Evolutionary conservation across 441 rosid genomes (phyloP), one percentile per base, ranked within the genome.

Genomic region (Viola pubescens): DNA sequence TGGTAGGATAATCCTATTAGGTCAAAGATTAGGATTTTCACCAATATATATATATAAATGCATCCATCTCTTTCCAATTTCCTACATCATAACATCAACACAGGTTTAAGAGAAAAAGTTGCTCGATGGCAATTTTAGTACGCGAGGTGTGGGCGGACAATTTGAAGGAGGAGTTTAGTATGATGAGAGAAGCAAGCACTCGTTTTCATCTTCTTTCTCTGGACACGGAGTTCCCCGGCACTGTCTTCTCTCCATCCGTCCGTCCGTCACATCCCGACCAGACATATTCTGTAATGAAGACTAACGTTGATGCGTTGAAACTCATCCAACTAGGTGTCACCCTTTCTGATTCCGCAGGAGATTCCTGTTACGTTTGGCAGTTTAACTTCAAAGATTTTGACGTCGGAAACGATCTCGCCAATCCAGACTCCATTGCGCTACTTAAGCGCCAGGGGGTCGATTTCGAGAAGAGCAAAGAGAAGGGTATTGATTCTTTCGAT

Each of bases 351-450:
- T 16, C 19, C 19, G 19, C 19, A 16, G 19, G 19, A 16, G 19
- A 16, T 16, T 16, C 19, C 19, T 16, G 1, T 16, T 16, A 16
- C 19, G 19, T 16, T 16, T 16, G 61, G 52, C 52, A 55, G 38
- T 67, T 60, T 3, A 60, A 42, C 4, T 67, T 67, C 12, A 9
- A 11, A 3, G 65, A 67, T n/a, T 67, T 67, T 4, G 50, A 67
- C 48, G 16, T 54, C 16, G 8, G 52, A 3, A 10, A 12, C 3
- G 52, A 60, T 47, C 9, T 0, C 4, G 6, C 14, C 11, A 38
- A n/a, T 3, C 6, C 1, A 0, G 40, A 60, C 0, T 67, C 65
- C 0, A 60, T 60, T 5, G 43, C 12, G 1, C 45, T 66, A 6
- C 56, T 67, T 41, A 16, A 55, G 6, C n/a, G 5, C 7, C 52